A percentile compares a stretch with the other conserved stretches of the same genome.
phyloP scores from a whole-genome alignment of 306 rosid species.

The Neltuma alba region DNA sequence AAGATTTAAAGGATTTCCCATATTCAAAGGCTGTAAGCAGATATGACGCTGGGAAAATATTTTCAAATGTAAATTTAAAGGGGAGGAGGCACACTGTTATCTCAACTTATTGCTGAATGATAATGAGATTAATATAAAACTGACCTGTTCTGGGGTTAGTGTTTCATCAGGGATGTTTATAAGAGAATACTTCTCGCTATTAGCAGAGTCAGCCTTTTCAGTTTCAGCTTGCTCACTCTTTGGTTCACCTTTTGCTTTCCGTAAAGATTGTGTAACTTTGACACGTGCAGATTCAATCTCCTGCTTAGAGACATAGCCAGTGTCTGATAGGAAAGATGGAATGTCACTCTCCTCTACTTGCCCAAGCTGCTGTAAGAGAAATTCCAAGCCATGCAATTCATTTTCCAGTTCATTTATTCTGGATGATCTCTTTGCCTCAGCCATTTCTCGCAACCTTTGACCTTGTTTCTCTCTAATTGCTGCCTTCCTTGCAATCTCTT shows the following conservation, averaged over 20 bases:
- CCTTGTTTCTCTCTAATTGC: slow-evolving; percentile 93
- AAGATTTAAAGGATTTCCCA: not conserved
- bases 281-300: slow-evolving; percentile 82
- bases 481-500: slow-evolving; percentile 97
- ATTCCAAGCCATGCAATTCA: slow-evolving; percentile 78
- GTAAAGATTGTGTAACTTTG: slow-evolving; percentile 77
- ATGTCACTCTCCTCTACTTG: slow-evolving; percentile 67
- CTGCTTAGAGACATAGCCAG: slow-evolving; percentile 85
- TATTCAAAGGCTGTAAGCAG: not conserved
- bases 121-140: slow-evolving; percentile 33
- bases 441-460: slow-evolving; percentile 97
- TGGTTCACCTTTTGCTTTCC: slow-evolving; percentile 89
- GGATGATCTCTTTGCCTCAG: slow-evolving; percentile 91
- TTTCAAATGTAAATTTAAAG: slow-evolving; percentile 21
- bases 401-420: slow-evolving; percentile 94
- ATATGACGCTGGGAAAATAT: not conserved
- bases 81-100: slow-evolving; percentile 5
- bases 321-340: slow-evolving; percentile 75
- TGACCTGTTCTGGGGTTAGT: slow-evolving; percentile 89
- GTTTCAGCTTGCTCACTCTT: slow-evolving; percentile 72
- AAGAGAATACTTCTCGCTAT: slow-evolving; percentile 73
- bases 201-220: slow-evolving; percentile 60
- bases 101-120: slow-evolving; percentile 33
- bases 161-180: slow-evolving; percentile 76
- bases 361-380: slow-evolving; percentile 82